A percentile compares a stretch with the other conserved stretches of the same genome.
phyloP scores from a whole-genome alignment of 371 early-diverging fungal genomes.

The Rhizopus microsporus region DNA sequence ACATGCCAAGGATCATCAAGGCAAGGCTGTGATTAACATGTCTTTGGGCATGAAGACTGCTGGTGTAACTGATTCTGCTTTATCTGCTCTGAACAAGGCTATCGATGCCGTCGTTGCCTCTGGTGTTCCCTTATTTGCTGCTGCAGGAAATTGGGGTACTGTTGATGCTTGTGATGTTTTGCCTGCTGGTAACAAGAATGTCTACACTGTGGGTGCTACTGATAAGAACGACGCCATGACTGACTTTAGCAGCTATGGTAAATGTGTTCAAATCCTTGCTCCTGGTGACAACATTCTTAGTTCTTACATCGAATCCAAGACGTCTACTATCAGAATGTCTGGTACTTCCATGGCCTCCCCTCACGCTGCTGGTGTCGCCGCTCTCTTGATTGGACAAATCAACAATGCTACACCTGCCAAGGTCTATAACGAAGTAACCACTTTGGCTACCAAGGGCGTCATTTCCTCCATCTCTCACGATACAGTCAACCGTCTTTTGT shows the following conservation, averaged over 20 bases:
- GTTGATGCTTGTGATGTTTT: conserved; percentile 66
- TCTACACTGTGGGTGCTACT: conserved; percentile 70
- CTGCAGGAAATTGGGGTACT: conserved; percentile 71
- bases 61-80: conserved; percentile 9
- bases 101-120: conserved; percentile 48
- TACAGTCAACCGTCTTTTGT: conserved; percentile 19
- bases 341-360: conserved; percentile 85
- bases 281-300: conserved; percentile 54
- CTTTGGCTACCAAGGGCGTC: conserved; percentile 16
- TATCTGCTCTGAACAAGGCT: conserved; percentile 36
- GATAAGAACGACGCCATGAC: conserved; percentile 52
- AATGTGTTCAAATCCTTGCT: conserved; percentile 63
- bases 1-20: conserved; percentile 29
- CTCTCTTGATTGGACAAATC: conserved; percentile 36
- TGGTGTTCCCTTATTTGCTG: conserved; percentile 67
- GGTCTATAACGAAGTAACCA: conserved; percentile 26
- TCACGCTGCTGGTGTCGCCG: conserved; percentile 80
- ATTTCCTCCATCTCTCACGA: not conserved
- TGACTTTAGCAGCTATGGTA: conserved; percentile 55
- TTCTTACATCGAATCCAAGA: conserved; percentile 33
- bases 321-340: conserved; percentile 54
- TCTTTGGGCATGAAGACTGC: conserved; percentile 48
- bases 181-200: conserved; percentile 65
- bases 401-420: conserved; percentile 25
- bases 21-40: conserved; percentile 59